These are phyloP conservation scores for Salix arbutifolia DNA, from an alignment of 345 rosid genomes.

Conservation along the genomic window DNA sequence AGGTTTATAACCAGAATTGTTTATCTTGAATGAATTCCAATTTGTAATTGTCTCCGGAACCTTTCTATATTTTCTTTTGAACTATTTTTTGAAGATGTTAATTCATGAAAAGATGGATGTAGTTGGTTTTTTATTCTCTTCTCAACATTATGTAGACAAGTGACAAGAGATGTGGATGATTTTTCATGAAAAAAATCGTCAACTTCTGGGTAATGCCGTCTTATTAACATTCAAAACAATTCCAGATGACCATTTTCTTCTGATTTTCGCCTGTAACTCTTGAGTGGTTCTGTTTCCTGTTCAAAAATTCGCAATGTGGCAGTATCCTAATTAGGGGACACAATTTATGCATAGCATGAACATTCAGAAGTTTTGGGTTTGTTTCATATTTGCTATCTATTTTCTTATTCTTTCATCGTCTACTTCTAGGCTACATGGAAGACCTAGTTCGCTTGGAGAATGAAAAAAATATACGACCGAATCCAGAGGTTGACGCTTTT, in stretches of 20 bases:
- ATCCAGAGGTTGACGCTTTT: constrained; percentile 83
- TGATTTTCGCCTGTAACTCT: neutral
- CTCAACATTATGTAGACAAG: neutral
- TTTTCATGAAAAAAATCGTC: neutral
- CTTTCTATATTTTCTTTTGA: neutral
- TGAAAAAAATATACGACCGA: constrained; percentile 61
- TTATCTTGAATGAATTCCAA: neutral
- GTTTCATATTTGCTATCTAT: neutral
- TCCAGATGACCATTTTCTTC: neutral
- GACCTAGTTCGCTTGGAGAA: constrained; percentile 69
- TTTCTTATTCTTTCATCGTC: neutral
- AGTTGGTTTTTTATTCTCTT: neutral
- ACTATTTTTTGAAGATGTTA: too few species aligned
- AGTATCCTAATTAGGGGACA: neutral
- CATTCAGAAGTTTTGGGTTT: neutral
- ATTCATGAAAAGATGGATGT: neutral
- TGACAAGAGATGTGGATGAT: neutral
- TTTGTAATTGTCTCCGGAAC: neutral
- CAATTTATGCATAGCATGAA: neutral
- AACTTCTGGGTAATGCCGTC: neutral
- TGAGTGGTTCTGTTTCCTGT: neutral
- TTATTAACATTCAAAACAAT: neutral
- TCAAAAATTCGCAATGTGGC: neutral
- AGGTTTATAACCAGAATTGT: neutral
- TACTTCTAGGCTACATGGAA: constrained; percentile 46